Conservation (phyloP, 2,329 filamentous ascomycete genomes). For the Fusarium zealandicum region DNA sequence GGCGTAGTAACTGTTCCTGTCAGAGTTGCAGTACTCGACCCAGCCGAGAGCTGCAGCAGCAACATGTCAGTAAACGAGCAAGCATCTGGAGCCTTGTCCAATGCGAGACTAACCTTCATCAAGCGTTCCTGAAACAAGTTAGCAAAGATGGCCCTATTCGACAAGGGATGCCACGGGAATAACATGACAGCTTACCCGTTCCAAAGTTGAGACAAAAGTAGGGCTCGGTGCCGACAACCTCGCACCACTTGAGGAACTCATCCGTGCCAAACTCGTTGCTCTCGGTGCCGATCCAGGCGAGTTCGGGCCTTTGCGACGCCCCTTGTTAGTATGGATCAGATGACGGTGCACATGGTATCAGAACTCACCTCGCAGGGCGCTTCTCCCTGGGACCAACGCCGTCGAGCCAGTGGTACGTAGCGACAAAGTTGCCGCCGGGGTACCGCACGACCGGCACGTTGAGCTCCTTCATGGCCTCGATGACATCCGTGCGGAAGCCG, state of each 20-base stretch:
- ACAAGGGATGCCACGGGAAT: neutral
- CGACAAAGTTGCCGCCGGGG: slow-evolving; percentile 84
- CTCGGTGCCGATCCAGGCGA: slow-evolving; percentile 81
- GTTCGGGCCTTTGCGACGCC: slow-evolving; percentile 59
- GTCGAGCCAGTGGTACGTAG: slow-evolving; percentile 87
- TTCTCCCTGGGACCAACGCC: slow-evolving; percentile 77
- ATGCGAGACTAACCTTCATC: slow-evolving; percentile 43
- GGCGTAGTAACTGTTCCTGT: slow-evolving; percentile 80
- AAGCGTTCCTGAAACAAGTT: slow-evolving; percentile 46
- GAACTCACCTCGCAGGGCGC: slow-evolving; percentile 58
- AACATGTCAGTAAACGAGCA: neutral
- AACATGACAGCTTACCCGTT: slow-evolving; percentile 59
- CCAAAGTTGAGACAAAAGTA: slow-evolving; percentile 85
- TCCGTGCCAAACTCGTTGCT: slow-evolving; percentile 84
- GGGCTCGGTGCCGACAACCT: slow-evolving; percentile 75
- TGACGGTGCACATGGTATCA: neutral
- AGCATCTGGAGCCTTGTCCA: neutral
- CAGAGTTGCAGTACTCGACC: slow-evolving; percentile 87
- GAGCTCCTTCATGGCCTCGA: slow-evolving; percentile 75
- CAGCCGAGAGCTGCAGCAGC: slow-evolving; percentile 64
- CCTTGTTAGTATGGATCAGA: neutral
- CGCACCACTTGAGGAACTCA: slow-evolving; percentile 85
- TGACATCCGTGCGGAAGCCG: slow-evolving; percentile 81
- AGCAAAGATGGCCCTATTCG: neutral
- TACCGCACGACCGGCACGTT: slow-evolving; percentile 80